These are phyloP conservation scores for Leccinum huronense DNA, from an alignment of 1,284 basidiomycete genomes.

Conservation along the genomic window DNA sequence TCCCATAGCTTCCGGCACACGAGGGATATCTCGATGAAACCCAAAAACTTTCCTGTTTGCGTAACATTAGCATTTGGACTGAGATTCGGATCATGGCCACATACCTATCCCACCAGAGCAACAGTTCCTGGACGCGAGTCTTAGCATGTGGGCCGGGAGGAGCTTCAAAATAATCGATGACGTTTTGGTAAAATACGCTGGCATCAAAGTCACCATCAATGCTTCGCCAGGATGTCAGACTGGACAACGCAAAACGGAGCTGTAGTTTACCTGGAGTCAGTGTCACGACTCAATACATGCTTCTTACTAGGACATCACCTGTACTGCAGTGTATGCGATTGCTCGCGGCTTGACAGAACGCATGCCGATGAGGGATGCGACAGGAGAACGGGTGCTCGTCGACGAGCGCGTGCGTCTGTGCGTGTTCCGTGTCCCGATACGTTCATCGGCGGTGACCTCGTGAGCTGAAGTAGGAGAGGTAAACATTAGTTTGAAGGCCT, in stretches of 20 bases:
- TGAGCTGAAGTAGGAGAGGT: neutral
- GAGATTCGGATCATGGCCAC: too few relatives aligned
- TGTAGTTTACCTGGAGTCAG: neutral
- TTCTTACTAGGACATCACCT: neutral
- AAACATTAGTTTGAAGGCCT: conserved; percentile 1
- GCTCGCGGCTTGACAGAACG: neutral
- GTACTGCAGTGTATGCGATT: neutral
- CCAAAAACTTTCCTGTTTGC: too few relatives aligned
- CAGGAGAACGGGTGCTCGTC: neutral
- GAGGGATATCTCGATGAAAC: too few relatives aligned
- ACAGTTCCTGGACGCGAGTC: neutral
- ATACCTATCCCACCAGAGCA: conserved; percentile 2
- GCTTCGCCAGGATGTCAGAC: neutral
- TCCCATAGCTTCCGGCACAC: too few relatives aligned
- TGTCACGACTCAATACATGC: too few relatives aligned
- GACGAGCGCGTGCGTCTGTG: neutral
- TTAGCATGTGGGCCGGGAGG: neutral
- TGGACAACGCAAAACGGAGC: neutral
- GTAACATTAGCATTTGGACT: too few relatives aligned
- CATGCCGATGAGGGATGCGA: neutral
- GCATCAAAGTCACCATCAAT: neutral
- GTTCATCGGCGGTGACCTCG: too few relatives aligned
- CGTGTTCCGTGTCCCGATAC: too few relatives aligned
- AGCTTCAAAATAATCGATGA: neutral
- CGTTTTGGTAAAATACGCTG: neutral